A percentile compares a stretch with the other conserved stretches of the same genome.
phyloP scores from a whole-genome alignment of 2,329 filamentous ascomycete genomes.

The Fusarium sp. region DNA sequence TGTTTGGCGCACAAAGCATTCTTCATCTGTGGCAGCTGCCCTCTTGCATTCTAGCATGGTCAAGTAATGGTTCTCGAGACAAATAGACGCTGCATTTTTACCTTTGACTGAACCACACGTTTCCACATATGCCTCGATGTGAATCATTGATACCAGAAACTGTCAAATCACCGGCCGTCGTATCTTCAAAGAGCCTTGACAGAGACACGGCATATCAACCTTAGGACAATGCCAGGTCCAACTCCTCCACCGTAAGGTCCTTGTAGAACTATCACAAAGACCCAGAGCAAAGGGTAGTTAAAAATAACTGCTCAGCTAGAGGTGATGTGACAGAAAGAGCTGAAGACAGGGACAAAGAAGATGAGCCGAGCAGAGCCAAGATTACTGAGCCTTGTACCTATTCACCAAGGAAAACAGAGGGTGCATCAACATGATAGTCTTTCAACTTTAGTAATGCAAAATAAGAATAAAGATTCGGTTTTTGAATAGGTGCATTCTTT shows the following conservation, averaged over 20 bases:
- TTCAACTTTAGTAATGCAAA: not conserved
- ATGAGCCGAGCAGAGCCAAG: not conserved
- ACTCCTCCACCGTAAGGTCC: not conserved
- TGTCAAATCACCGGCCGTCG: not conserved
- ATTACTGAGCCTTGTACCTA: not conserved
- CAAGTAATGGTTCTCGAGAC: not conserved
- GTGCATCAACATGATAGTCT: not conserved
- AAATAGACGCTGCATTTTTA: not conserved
- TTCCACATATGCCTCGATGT: not conserved
- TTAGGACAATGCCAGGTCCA: no score
- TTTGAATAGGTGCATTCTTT: not conserved
- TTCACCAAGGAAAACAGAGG: not conserved
- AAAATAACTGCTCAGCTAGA: not conserved
- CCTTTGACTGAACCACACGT: not conserved
- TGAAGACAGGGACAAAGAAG: not conserved
- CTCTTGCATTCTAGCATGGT: not conserved
- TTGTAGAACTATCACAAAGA: not conserved
- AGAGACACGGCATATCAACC: not conserved
- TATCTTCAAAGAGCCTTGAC: not conserved
- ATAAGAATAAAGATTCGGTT: not conserved
- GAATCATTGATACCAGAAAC: not conserved
- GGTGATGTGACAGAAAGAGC: not conserved
- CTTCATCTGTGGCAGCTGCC: not conserved
- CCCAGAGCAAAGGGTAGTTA: not conserved
- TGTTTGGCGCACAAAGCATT: not conserved